Evolutionary conservation across 1,284 basidiomycete genomes (phyloP).

Genomic region (Peniophora sp.): DNA sequence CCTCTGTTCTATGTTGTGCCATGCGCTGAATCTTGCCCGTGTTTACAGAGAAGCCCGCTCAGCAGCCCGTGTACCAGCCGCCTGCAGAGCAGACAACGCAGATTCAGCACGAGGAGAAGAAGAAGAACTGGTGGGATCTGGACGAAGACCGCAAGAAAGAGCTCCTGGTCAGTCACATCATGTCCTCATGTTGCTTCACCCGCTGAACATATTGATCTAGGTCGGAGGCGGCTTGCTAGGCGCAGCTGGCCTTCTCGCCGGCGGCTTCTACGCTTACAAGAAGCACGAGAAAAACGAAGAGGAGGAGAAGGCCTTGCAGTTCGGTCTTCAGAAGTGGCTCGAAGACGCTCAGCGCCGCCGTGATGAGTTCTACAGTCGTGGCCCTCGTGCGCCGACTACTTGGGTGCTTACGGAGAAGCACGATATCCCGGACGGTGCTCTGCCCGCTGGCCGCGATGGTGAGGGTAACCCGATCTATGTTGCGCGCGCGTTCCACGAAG

Average conservation of each 20-base stretch:
- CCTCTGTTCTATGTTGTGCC: background rate
- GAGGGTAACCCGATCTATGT: constrained; percentile 47
- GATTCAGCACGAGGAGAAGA: constrained; percentile 35
- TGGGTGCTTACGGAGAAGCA: constrained; percentile 58
- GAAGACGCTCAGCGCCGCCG: constrained; percentile 47
- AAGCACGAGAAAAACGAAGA: constrained; percentile 50
- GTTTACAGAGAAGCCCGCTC: background rate
- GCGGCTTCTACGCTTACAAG: constrained; percentile 45
- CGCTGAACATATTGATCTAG: constrained; percentile 24
- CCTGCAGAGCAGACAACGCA: constrained; percentile 28
- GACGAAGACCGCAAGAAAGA: constrained; percentile 49
- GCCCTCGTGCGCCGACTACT: constrained; percentile 39
- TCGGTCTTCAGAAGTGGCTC: constrained; percentile 50
- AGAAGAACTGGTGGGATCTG: constrained; percentile 52
- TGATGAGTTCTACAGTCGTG: constrained; percentile 34
- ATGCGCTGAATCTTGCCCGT: background rate
- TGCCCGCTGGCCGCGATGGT: constrained; percentile 45
- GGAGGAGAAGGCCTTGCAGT: constrained; percentile 43
- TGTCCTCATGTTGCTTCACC: background rate
- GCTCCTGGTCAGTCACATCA: constrained; percentile 36
- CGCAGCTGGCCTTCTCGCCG: constrained; percentile 43
- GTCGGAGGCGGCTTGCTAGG: constrained; percentile 56
- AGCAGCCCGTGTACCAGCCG: constrained; percentile 16
- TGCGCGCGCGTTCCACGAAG: constrained; percentile 52
- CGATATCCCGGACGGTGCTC: constrained; percentile 49